These are phyloP conservation scores for Gonapodya prolifera DNA, from an alignment of 192 early-diverging fungal species.

Conservation along the genomic window DNA sequence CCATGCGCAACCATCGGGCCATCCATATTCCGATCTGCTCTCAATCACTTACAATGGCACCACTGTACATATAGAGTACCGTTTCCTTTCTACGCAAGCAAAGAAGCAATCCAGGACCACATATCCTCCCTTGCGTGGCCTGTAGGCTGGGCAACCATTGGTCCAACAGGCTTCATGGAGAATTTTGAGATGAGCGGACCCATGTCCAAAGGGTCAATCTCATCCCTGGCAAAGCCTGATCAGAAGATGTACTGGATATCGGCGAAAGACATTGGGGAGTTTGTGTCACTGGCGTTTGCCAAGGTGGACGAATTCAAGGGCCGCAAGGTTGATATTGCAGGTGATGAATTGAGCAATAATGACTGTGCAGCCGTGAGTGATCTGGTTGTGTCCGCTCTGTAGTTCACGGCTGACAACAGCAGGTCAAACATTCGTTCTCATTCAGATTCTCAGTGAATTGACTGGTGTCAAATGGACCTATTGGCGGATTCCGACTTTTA, in stretches of 20 bases:
- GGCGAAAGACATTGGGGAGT: not conserved
- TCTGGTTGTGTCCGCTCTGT: not conserved
- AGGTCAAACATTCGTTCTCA: too few relatives aligned
- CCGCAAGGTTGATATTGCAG: not conserved
- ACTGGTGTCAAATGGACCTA: not conserved
- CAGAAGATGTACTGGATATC: not conserved
- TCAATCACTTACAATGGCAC: not conserved
- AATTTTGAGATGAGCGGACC: not conserved
- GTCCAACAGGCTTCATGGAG: not conserved
- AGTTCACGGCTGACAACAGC: not conserved
- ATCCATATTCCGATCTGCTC: not conserved
- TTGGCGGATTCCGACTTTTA: not conserved
- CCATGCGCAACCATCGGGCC: not conserved
- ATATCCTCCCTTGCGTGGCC: not conserved
- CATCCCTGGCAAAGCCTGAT: not conserved
- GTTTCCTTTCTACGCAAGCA: not conserved
- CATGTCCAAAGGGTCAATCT: not conserved
- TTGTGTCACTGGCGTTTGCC: not conserved
- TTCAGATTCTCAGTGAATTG: not conserved
- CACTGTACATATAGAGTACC: not conserved
- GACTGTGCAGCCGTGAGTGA: not conserved
- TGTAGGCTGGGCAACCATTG: not conserved
- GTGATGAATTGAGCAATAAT: not conserved
- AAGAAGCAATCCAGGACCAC: not conserved
- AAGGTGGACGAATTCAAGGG: not conserved